phyloP scores from a whole-genome alignment of 345 rosid species.

The Citropsis articulata region DNA sequence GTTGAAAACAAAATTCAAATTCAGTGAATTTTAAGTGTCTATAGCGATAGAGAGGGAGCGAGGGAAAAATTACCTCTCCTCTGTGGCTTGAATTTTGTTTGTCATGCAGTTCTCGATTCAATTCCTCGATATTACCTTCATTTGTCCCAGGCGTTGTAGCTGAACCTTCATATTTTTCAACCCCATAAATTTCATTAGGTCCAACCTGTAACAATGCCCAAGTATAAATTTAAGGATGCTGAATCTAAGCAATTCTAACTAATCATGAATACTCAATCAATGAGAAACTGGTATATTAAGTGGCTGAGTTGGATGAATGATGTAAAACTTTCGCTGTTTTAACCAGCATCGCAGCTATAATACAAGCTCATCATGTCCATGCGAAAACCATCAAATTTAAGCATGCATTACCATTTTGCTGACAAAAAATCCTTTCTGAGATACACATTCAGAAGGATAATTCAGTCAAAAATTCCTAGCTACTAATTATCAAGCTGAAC shows the following conservation, averaged over 20 bases:
- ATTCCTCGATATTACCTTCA: constrained; percentile 47
- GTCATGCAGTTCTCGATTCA: constrained; percentile 40
- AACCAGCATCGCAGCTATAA: neutral
- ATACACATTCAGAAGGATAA: neutral
- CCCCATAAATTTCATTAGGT: constrained; percentile 65
- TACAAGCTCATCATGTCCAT: neutral
- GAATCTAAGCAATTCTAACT: neutral
- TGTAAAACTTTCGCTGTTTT: neutral
- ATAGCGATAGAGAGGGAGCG: neutral
- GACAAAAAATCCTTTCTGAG: neutral
- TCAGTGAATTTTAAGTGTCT: neutral
- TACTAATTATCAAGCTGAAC: constrained; percentile 4
- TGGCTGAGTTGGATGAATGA: neutral
- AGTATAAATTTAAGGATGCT: constrained; percentile 7
- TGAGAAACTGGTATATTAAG: neutral
- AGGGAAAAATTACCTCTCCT: constrained; percentile 48
- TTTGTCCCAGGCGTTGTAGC: constrained; percentile 26
- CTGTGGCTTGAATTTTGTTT: constrained; percentile 33
- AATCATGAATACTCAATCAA: neutral
- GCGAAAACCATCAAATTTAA: neutral
- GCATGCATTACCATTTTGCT: neutral
- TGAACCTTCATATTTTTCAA: constrained; percentile 59
- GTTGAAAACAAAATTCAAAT: neutral
- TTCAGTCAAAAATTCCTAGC: neutral
- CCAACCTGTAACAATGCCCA: constrained; percentile 56